Conservation (phyloP, 2,329 filamentous ascomycete species). For the Xylaria hypoxylon region DNA sequence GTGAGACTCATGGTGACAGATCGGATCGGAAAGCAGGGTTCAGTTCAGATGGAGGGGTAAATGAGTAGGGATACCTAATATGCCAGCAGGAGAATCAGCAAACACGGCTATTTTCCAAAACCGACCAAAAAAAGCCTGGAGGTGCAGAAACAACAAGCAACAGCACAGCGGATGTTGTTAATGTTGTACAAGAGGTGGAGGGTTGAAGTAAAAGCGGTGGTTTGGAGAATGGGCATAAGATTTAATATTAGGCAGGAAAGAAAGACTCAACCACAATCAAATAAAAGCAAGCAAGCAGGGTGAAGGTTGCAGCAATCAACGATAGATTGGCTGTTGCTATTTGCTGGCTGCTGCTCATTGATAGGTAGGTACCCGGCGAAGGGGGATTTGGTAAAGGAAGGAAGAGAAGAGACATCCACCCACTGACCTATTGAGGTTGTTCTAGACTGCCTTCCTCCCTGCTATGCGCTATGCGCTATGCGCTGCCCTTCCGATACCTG, state of each 20-base stretch:
- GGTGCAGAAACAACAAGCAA: slow-evolving; percentile 21
- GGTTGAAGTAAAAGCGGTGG: neutral
- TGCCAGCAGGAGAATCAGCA: slow-evolving; percentile 45
- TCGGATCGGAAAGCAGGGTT: slow-evolving; percentile 23
- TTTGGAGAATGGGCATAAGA: slow-evolving; percentile 3
- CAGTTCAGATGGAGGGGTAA: slow-evolving; percentile 23
- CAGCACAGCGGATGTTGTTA: slow-evolving; percentile 15
- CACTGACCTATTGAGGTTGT: slow-evolving; percentile 3
- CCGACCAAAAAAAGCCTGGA: slow-evolving; percentile 37
- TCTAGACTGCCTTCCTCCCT: neutral
- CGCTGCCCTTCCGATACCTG: neutral
- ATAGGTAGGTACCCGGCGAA: neutral
- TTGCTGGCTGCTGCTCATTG: slow-evolving; percentile 14
- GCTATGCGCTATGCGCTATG: neutral
- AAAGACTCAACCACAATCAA: slow-evolving; percentile 3
- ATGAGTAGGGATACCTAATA: slow-evolving; percentile 42
- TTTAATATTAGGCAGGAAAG: slow-evolving; percentile 19
- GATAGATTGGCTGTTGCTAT: slow-evolving; percentile 17
- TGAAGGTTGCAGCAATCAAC: slow-evolving; percentile 7
- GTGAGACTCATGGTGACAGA: slow-evolving; percentile 49
- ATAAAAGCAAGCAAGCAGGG: slow-evolving; percentile 7
- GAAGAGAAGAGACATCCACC: slow-evolving; percentile 1
- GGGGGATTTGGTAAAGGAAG: neutral
- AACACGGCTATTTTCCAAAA: slow-evolving; percentile 40
- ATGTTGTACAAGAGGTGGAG: slow-evolving; percentile 16